phyloP scores from a whole-genome alignment of 805 yeast genomes.

The Nakazawaea anatomiae region DNA sequence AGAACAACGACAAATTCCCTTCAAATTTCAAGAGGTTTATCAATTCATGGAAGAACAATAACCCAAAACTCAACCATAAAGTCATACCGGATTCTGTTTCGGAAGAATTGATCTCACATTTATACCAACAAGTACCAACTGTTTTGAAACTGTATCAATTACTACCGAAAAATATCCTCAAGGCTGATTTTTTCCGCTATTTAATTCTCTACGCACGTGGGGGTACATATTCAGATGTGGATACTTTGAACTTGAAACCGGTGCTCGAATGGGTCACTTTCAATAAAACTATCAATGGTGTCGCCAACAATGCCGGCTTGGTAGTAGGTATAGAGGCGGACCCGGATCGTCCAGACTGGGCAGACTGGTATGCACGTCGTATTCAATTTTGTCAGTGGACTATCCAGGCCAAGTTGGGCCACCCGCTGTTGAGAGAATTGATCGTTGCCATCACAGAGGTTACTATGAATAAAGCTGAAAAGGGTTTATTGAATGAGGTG shows the following conservation, averaged over 20 bases:
- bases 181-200: constrained; percentile 93
- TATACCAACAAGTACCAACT: constrained; percentile 69
- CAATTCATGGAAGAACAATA: constrained; percentile 57
- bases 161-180: constrained; percentile 76
- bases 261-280: constrained; percentile 69
- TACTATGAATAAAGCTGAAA: constrained; percentile 50
- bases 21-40: constrained; percentile 41
- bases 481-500: constrained; percentile 40
- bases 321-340: constrained; percentile 94
- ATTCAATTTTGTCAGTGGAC: constrained; percentile 98
- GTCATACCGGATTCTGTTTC: constrained; percentile 66
- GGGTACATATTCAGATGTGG: constrained; percentile 90
- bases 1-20: constrained; percentile 53
- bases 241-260: constrained; percentile 72
- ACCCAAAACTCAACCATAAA: constrained; percentile 64
- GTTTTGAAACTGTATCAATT: constrained; percentile 68
- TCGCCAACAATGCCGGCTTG: constrained; percentile 49
- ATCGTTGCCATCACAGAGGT: constrained; percentile 73
- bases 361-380: constrained; percentile 85
- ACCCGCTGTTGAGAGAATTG: constrained; percentile 79
- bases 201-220: constrained; percentile 84
- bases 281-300: constrained; percentile 19
- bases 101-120: constrained; percentile 43
- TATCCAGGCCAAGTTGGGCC: constrained; percentile 83
- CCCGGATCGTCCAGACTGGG: constrained; percentile 94